A percentile compares a stretch with the other conserved stretches of the same genome.
Conservation (phyloP, 2,329 filamentous ascomycete species). For the Fusarium newnesense region DNA sequence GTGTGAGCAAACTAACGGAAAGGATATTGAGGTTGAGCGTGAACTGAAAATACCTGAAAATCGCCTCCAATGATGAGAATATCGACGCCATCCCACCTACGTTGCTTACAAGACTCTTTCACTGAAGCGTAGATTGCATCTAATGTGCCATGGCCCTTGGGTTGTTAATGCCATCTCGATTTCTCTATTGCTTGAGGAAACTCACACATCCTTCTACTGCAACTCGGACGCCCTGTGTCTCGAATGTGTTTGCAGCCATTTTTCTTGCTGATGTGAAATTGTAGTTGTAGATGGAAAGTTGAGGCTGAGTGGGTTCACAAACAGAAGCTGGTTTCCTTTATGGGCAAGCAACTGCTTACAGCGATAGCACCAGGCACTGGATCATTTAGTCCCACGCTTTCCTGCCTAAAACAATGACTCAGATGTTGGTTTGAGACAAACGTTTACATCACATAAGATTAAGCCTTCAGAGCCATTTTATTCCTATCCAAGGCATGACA, state of each 20-base stretch:
- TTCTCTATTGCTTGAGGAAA: not conserved
- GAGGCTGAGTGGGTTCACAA: constrained; percentile 22
- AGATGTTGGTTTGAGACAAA: not conserved
- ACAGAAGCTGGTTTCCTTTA: constrained; percentile 19
- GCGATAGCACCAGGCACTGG: not conserved
- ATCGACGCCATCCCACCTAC: constrained; percentile 85
- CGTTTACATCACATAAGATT: not conserved
- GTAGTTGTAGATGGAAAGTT: constrained; percentile 30
- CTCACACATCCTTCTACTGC: constrained; percentile 89
- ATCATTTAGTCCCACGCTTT: not conserved
- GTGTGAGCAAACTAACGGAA: constrained; percentile 6
- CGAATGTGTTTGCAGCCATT: constrained; percentile 49
- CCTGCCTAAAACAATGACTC: constrained; percentile 3
- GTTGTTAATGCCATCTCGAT: constrained; percentile 28
- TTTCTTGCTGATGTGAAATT: constrained; percentile 1
- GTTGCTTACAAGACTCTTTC: constrained; percentile 71
- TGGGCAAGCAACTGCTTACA: not conserved
- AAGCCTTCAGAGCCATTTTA: not conserved
- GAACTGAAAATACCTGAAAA: constrained; percentile 74
- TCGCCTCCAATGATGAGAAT: constrained; percentile 95
- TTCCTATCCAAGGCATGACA: not conserved
- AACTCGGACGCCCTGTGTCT: constrained; percentile 70
- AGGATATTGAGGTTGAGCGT: not conserved
- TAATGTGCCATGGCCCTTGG: constrained; percentile 87
- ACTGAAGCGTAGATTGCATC: constrained; percentile 91